Percentiles rank a stretch among this genome's conserved stretches.
Evolutionary conservation across 106 monocot genomes (phyloP).

Genomic region (Triglochin maritima): DNA sequence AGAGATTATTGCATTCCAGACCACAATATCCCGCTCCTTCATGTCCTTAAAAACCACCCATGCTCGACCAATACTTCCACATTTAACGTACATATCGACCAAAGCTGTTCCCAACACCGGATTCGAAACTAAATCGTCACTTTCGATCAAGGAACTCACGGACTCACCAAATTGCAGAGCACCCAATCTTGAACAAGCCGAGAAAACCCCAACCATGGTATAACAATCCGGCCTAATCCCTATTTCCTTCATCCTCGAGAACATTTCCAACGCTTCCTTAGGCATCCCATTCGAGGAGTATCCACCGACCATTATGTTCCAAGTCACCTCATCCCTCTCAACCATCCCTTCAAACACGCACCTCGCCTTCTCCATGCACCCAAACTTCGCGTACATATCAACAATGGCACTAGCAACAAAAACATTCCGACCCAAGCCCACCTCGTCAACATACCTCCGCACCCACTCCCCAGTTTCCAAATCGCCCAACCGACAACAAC

Average conservation of each 20-base stretch:
- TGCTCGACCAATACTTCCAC: slow-evolving; percentile 35
- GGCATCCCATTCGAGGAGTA: slow-evolving; percentile 69
- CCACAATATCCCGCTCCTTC: slow-evolving; percentile 33
- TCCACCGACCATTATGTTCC: slow-evolving; percentile 74
- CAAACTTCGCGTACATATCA: slow-evolving; percentile 74
- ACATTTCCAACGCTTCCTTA: slow-evolving; percentile 47
- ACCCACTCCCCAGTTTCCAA: slow-evolving; percentile 37
- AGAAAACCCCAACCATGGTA: slow-evolving; percentile 60
- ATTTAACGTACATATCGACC: slow-evolving; percentile 85
- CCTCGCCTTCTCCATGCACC: slow-evolving; percentile 43
- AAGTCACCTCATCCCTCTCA: slow-evolving; percentile 54
- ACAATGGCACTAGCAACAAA: slow-evolving; percentile 55
- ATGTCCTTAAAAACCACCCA: slow-evolving; percentile 46
- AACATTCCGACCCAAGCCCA: slow-evolving; percentile 31
- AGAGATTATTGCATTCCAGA: slow-evolving; percentile 67
- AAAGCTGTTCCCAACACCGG: slow-evolving; percentile 62
- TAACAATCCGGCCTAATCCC: slow-evolving; percentile 52
- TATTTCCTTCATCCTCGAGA: slow-evolving; percentile 38
- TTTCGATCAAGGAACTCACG: slow-evolving; percentile 18
- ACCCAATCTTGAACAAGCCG: slow-evolving; percentile 61
- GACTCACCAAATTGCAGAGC: slow-evolving; percentile 47
- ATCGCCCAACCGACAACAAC: slow-evolving; percentile 41
- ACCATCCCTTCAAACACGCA: slow-evolving; percentile 51
- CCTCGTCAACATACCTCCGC: slow-evolving; percentile 19
- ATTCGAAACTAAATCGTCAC: slow-evolving; percentile 31